A percentile compares a stretch with the other conserved stretches of the same genome.
Evolutionary conservation across 2,329 filamentous ascomycete species (phyloP).

Genomic region (Clarireedia sp.): DNA sequence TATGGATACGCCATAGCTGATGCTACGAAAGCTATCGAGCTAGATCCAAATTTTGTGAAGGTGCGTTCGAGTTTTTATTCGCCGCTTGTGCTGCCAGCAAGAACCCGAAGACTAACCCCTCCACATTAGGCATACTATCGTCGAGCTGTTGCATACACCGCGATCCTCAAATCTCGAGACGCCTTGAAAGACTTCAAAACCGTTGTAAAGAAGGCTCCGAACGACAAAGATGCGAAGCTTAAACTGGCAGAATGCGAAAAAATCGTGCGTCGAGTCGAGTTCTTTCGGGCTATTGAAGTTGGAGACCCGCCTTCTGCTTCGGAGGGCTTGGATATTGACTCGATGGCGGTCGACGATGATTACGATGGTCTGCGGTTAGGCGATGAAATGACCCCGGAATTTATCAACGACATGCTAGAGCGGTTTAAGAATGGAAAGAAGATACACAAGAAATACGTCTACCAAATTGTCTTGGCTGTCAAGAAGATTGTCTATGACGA

Average conservation of each 20-base stretch:
- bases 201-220: slow-evolving; percentile 78
- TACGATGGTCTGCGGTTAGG: slow-evolving; percentile 81
- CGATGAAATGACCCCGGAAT: slow-evolving; percentile 87
- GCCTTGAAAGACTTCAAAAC: slow-evolving; percentile 88
- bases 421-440: slow-evolving; percentile 95
- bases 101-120: not conserved
- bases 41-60: slow-evolving; percentile 85
- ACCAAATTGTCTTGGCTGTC: slow-evolving; percentile 87
- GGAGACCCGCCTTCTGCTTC: slow-evolving; percentile 87
- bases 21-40: slow-evolving; percentile 81
- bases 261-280: slow-evolving; percentile 83
- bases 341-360: slow-evolving; percentile 70
- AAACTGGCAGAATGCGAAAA: slow-evolving; percentile 92
- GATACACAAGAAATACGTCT: slow-evolving; percentile 92
- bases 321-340: slow-evolving; percentile 80
- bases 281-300: slow-evolving; percentile 91
- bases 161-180: slow-evolving; percentile 80
- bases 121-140: slow-evolving; percentile 76
- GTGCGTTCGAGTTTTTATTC: slow-evolving; percentile 36
- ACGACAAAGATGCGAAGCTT: slow-evolving; percentile 82
- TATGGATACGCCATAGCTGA: slow-evolving; percentile 91
- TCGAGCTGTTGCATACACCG: slow-evolving; percentile 82
- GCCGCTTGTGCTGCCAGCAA: not conserved
- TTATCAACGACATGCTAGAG: slow-evolving; percentile 94
- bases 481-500: slow-evolving; percentile 87